Base-by-base conservation (phyloP, 345 rosid species). In the Rhizophora mangle region DNA sequence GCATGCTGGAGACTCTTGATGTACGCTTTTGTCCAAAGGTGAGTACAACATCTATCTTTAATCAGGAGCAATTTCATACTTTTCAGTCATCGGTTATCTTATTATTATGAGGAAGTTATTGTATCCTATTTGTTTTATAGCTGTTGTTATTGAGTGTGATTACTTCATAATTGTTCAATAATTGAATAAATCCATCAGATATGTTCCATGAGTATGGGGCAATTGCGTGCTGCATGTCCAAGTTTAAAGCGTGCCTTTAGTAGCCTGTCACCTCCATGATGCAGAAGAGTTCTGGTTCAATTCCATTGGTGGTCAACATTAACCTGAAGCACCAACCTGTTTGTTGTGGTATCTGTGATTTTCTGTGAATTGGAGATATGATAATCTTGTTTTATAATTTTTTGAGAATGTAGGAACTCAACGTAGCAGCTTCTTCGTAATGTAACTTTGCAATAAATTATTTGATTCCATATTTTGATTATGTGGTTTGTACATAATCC, bases 11-110 rank as follows among this genome's bases (percentile, higher is more conserved):
- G 88, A 92, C 98, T 66, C 77, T 95, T 47, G 98, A 95, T 82
- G 90, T 95, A 57, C 98, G 99, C 68, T 84, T 76, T 83, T 95
- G 99, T 76, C 94, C 86, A 1, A 92, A 89, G 97, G 99, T 86
- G 67, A 85, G 81, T 60, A 37, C 60, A 72, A 22, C 29, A 55
- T 56, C 60, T 56, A 3, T 22, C 22, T 1, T 55, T 22, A 55
- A 55, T 22, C 15, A 55, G 18, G 4, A 43, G 16, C 49, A 13
- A 43, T 43, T 43, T 13, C 49, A 43, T 43, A 43, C 49, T 43
- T 43, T 24, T 27, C 4, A 19, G 46, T 46, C 26, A 29, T 13
- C 5, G 21, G 8, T 16, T 30, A 13, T 30, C 63, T 3, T 39
- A 24, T 74, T 36, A 6, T 65, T 34, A 36, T 19, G 16, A 8